A percentile compares a stretch with the other conserved stretches of the same genome.
Evolutionary conservation across 495 filamentous ascomycete genomes (phyloP).

Genomic region (Penicillium egyptiacum): DNA sequence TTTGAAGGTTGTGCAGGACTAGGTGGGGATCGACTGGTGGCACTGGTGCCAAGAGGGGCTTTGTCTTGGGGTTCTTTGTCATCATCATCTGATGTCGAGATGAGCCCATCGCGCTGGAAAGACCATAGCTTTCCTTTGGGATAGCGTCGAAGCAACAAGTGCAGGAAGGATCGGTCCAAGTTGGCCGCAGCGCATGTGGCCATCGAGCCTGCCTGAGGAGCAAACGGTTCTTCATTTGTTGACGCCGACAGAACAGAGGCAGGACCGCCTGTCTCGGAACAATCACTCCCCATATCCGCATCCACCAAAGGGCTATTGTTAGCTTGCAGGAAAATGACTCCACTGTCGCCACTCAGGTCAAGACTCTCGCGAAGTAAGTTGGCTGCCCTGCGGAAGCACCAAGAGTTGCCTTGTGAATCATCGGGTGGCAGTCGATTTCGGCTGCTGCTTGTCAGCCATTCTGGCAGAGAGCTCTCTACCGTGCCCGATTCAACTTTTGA

Average conservation of each 20-base stretch:
- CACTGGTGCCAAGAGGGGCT: conserved; percentile 13
- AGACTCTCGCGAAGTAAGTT: conserved; percentile 58
- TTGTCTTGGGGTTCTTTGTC: conserved; percentile 31
- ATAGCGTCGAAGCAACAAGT: conserved; percentile 56
- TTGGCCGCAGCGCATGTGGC: conserved; percentile 35
- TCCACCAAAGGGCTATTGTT: conserved; percentile 33
- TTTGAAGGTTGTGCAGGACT: conserved; percentile 34
- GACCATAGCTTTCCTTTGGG: conserved; percentile 65
- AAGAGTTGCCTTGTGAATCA: conserved; percentile 42
- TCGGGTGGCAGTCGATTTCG: conserved; percentile 37
- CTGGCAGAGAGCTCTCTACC: conserved; percentile 36
- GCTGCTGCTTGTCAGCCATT: conserved; percentile 39
- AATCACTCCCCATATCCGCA: conserved; percentile 37
- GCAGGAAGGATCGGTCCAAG: conserved; percentile 46
- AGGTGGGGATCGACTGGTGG: conserved; percentile 13
- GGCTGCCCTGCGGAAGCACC: conserved; percentile 56
- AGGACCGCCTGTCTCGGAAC: conserved; percentile 32
- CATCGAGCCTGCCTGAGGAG: conserved; percentile 35
- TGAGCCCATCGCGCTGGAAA: conserved; percentile 53
- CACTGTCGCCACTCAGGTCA: conserved; percentile 50
- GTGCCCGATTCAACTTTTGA: conserved; percentile 21
- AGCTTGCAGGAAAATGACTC: conserved; percentile 55
- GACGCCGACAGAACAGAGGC: conserved; percentile 41
- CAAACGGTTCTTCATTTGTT: conserved; percentile 42
- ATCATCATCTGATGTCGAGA: conserved; percentile 46